These are phyloP conservation scores for Aureobasidium sp. DNA, from an alignment of 2,329 filamentous ascomycete genomes.

Conservation along the genomic window DNA sequence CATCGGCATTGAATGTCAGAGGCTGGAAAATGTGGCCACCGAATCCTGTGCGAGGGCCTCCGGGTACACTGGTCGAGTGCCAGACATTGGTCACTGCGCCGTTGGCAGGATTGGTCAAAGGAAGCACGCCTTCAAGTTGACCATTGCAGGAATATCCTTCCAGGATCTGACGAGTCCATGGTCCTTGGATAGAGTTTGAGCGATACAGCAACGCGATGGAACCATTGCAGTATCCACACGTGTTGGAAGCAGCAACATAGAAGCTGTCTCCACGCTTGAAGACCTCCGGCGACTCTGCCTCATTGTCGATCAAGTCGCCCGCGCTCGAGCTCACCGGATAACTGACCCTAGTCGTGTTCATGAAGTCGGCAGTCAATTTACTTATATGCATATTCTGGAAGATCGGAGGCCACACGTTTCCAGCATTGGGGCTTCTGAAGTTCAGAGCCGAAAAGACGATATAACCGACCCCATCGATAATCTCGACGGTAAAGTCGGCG, in stretches of 20 bases:
- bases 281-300: conserved; percentile 23
- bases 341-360: conserved; percentile 20
- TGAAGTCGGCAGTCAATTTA: conserved; percentile 19
- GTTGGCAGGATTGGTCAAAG: conserved; percentile 17
- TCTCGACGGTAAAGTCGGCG: conserved; percentile 22
- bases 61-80: conserved; percentile 22
- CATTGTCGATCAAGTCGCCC: conserved; percentile 21
- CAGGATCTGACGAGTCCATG: conserved; percentile 24
- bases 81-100: conserved; percentile 19
- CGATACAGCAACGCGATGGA: conserved; percentile 22
- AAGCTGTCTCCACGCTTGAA: conserved; percentile 20
- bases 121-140: conserved; percentile 22
- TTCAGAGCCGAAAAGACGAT: conserved; percentile 23
- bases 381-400: conserved; percentile 22
- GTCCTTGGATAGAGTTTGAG: conserved; percentile 19
- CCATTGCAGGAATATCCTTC: conserved; percentile 22
- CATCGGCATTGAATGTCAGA: conserved; percentile 19
- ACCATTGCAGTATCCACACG: conserved; percentile 24
- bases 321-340: conserved; percentile 20
- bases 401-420: conserved; percentile 22
- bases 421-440: conserved; percentile 20
- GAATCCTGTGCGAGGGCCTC: conserved; percentile 20
- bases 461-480: conserved; percentile 19
- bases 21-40: conserved; percentile 24
- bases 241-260: conserved; percentile 22